A percentile compares a stretch with the other conserved stretches of the same genome.
Conservation (phyloP, 2,329 filamentous ascomycete species). For the Clonostachys chloroleuca region DNA sequence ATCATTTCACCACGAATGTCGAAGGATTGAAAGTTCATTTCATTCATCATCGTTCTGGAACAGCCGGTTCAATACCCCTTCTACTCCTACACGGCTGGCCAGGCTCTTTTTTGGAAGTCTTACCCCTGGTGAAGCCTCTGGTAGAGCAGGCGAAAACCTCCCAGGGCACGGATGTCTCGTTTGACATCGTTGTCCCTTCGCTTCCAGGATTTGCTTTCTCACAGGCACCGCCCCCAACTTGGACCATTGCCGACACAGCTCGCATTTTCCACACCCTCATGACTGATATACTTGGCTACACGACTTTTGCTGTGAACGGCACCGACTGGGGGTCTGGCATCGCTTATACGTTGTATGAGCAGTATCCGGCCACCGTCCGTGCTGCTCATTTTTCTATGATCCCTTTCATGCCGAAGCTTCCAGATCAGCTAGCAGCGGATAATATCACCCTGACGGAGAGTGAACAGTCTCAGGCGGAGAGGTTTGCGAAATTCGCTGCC, state of each 20-base stretch:
- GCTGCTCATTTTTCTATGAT: background rate
- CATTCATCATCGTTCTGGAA: background rate
- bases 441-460: background rate
- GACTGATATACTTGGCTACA: conserved; percentile 28
- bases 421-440: background rate
- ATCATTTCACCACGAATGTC: conserved; percentile 8
- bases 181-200: conserved; percentile 39
- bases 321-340: conserved; percentile 9
- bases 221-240: conserved; percentile 15
- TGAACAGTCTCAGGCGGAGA: background rate
- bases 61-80: conserved; percentile 25
- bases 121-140: conserved; percentile 24
- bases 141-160: conserved; percentile 11
- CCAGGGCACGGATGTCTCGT: conserved; percentile 20
- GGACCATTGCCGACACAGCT: conserved; percentile 28
- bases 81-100: conserved; percentile 37
- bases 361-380: background rate
- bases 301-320: conserved; percentile 9
- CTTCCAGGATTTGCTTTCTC: conserved; percentile 39
- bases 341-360: conserved; percentile 2
- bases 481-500: background rate
- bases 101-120: conserved; percentile 29
- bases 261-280: conserved; percentile 28
- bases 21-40: conserved; percentile 9
- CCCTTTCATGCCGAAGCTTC: background rate